Evolutionary conservation across 805 yeast species (phyloP).

Genomic region (Sugiyamaella mastotermitis): DNA sequence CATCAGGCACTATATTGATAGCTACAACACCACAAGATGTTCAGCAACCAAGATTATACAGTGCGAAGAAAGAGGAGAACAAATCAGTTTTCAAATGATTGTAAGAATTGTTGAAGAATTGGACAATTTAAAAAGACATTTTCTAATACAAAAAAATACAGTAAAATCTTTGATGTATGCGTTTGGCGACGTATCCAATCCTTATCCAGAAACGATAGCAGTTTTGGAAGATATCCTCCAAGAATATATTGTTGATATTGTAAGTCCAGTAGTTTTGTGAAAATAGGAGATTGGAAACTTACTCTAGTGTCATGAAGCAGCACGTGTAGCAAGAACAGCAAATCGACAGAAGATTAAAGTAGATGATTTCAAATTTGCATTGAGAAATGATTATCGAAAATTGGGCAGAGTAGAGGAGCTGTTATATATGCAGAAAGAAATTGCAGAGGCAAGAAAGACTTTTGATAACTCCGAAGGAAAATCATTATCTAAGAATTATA

Average conservation of each 20-base stretch:
- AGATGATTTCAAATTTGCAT: conserved; percentile 66
- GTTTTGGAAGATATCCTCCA: conserved; percentile 63
- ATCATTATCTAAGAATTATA: conserved; percentile 26
- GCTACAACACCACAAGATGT: too few relatives aligned
- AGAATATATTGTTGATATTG: conserved; percentile 53
- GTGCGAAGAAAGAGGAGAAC: conserved; percentile 35
- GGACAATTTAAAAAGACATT: not conserved
- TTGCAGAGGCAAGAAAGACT: conserved; percentile 59
- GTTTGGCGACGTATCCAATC: conserved; percentile 66
- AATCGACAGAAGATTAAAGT: conserved; percentile 58
- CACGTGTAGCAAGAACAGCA: conserved; percentile 44
- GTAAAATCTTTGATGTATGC: conserved; percentile 59
- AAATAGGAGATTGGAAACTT: not conserved
- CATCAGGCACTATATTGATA: too few relatives aligned
- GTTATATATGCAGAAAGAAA: conserved; percentile 51
- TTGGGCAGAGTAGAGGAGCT: conserved; percentile 66
- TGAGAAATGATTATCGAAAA: conserved; percentile 60
- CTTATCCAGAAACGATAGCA: conserved; percentile 58
- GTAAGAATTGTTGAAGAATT: conserved; percentile 22
- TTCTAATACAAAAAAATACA: conserved; percentile 4
- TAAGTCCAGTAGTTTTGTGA: conserved; percentile 16
- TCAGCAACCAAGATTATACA: conserved; percentile 8
- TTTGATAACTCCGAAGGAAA: conserved; percentile 58
- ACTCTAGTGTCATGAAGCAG: conserved; percentile 45
- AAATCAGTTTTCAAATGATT: conserved; percentile 40